Base-by-base conservation (phyloP, 257 asterid species). In the Euphrasia confusa region DNA sequence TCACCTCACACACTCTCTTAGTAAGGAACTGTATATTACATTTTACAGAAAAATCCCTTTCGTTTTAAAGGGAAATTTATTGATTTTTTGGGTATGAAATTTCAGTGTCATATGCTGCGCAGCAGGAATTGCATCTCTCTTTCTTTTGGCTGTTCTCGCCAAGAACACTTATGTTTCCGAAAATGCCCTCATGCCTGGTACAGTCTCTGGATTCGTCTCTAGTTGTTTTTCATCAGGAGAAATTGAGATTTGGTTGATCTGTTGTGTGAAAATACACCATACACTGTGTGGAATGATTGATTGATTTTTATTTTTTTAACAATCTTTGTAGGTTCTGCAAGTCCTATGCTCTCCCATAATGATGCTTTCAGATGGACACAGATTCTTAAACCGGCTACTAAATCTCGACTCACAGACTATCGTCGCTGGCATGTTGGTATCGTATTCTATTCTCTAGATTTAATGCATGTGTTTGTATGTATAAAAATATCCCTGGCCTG, bases 101-200 rank as follows among this genome's bases (percentile, higher is more conserved):
- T 70, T 14, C 95, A 93, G 99, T 57, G 76, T 87, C 58, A 64
- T 84, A 47, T 87, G 95, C 77, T 85, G 86, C 72, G 62, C 73
- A 37, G 95, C 96, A 30, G 99, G 95, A 58, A 68, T 89, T 66
- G 26, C 86, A 24, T 81, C 94, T 58, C 95, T 93, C 28, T 73
- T 93, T 15, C 78, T 89, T 32, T 75, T 93, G 78, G 97, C 99
- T 14, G 76, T 80, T 78, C 96, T 89, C 28, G 96, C 97, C 68
- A 93, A 84, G 82, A 89, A 74, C 81, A 87, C 97, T 35, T 89
- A 89, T 72, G 72, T 89, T 45, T 87, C 96, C 18, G 99, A 93
- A 77, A 93, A 93, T 71, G 97, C 97, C 26, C 80, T 93, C 60
- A 93, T 93, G 96, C 97, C 97, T 66, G 96, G 99, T 93, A 42